Evolutionary conservation across 495 filamentous ascomycete genomes (phyloP), one percentile per base, ranked within the genome.

Genomic region (Hypoxylon fuscum): DNA sequence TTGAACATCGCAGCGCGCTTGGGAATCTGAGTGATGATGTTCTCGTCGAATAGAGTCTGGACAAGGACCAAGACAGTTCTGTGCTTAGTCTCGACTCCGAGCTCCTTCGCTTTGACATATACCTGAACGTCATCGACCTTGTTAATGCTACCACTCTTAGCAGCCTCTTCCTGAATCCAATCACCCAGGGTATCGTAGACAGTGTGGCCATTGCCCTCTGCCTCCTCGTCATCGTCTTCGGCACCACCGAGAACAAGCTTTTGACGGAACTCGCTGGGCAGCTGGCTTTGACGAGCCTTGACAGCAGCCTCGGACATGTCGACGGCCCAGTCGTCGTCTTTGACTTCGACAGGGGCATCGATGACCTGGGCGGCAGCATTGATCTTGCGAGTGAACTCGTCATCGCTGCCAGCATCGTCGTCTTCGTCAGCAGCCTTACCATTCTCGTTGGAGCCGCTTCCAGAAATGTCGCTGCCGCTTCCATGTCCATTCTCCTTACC

Each of bases 241-340:
- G 23, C 62, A 23, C 88, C 91, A 58, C 92, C 89, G 58, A 97
- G 81, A 57, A 90, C 90, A 57, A 97, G 86, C 55, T 91, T 88
- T 68, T 89, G 87, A 84, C 96, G 96, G 70, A 98, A 86, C 68
- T 97, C 94, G 62, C 85, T 87, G 23, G 95, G 92, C 20, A 98
- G 90, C 43, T 92, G 88, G 77, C 91, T 88, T 68, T 90, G 90
- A 78, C 95, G 95, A 62, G 94, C 93, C 77, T 88, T 92, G 82
- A 98, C 90, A 62, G 95, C 95, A 71, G 92, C 93, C 66, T 90
- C 91, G 55, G 93, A 97, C 76, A 94, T 90, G 72, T 98, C 95
- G 50, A 97, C 91, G 41, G 91, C 88, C 95, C 95, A 98, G 49
- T 96, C 84, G 59, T 94, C 89, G 48, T 97, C 92, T 70, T 93